Evolutionary conservation across 23 red algal species (phyloP).

Genomic region (Gracilaria caudata): DNA sequence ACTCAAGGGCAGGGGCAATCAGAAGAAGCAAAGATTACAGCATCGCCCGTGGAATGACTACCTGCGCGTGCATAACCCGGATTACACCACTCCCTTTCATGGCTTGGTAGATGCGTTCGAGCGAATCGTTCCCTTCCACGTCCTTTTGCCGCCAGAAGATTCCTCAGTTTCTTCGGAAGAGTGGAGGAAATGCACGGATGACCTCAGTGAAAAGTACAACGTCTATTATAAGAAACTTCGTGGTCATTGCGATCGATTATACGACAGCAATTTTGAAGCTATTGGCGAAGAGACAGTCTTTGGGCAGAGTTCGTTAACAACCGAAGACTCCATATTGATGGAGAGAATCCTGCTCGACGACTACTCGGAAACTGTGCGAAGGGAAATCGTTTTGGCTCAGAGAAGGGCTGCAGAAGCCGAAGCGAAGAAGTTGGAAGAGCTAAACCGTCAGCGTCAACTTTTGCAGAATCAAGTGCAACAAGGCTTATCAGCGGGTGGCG

Average conservation of each 20-base stretch:
- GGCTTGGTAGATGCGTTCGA: slow-evolving; percentile 29
- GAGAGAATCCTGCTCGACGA: slow-evolving; percentile 24
- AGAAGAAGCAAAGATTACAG: slow-evolving; percentile 22
- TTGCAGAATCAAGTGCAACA: background rate
- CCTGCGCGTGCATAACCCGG: slow-evolving; percentile 18
- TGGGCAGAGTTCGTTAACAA: slow-evolving; percentile 28
- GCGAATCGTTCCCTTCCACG: slow-evolving; percentile 27
- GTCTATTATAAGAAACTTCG: slow-evolving; percentile 2
- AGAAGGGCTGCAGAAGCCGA: background rate
- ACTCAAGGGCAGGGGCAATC: background rate
- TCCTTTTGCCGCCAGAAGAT: slow-evolving; percentile 18
- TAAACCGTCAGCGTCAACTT: background rate
- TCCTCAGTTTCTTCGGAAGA: slow-evolving; percentile 1
- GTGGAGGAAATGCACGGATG: slow-evolving; percentile 7
- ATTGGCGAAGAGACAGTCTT: slow-evolving; percentile 9
- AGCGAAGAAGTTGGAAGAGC: slow-evolving; percentile 7
- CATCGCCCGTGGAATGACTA: slow-evolving; percentile 4
- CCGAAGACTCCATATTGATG: slow-evolving; percentile 16
- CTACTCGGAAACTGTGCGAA: slow-evolving; percentile 24
- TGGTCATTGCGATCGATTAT: background rate
- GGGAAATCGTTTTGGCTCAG: slow-evolving; percentile 14
- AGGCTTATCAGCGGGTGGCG: background rate
- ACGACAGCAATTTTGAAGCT: slow-evolving; percentile 2
- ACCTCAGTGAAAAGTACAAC: slow-evolving; percentile 20
- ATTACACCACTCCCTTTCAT: slow-evolving; percentile 30